Base-by-base conservation (phyloP, 2,329 filamentous ascomycete species). In the Nakataea oryzae region DNA sequence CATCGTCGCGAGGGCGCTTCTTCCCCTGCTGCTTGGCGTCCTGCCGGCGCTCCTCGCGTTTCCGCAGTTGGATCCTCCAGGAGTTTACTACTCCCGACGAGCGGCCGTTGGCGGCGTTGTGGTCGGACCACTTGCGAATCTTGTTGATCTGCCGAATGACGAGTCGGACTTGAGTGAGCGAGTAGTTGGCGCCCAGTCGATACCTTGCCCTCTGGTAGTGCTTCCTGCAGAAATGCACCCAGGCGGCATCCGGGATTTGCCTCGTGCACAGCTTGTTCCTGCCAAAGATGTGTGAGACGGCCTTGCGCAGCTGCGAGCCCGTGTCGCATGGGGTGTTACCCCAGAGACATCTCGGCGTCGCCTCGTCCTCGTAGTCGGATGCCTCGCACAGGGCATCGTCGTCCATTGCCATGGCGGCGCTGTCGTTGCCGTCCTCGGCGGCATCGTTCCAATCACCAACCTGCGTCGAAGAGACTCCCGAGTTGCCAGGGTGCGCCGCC, bases 281-380 rank as follows among this genome's bases (percentile, higher is more conserved):
- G 27, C 90, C 90, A 67, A 93, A 93, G 62, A 93, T 83, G 69
- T 95, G 89, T 0, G 88, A 91, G 63, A 93, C 88, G 6, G 88
- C 86, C 74, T 93, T 93, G 58, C 90, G 84, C 28, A 81, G 81
- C 62, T 83, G 79, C 6, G 84, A 85, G 4, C 79, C 79, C 0
- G 84, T 87, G 57, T 82, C 78, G 69, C 86, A 88, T 64, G 58
- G 58, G 9, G 26, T n/a, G 12, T 47, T 41, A 14, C 58, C 58
- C 34, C 34, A 59, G 5, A 59, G 58, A 24, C 58, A 59, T 11
- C 58, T n/a, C 21, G 59, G 26, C 9, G 59, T 29, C 29, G 26
- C 29, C 17, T 27, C 59, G 3, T 60, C 59, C 5, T 60, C 59
- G 21, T 60, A 54, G 29, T 60, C 59, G 11, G 59, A 60, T 17